A percentile compares a stretch with the other conserved stretches of the same genome.
These are phyloP conservation scores for Casuarina glauca DNA, from an alignment of 306 rosid genomes.

Conservation along the genomic window DNA sequence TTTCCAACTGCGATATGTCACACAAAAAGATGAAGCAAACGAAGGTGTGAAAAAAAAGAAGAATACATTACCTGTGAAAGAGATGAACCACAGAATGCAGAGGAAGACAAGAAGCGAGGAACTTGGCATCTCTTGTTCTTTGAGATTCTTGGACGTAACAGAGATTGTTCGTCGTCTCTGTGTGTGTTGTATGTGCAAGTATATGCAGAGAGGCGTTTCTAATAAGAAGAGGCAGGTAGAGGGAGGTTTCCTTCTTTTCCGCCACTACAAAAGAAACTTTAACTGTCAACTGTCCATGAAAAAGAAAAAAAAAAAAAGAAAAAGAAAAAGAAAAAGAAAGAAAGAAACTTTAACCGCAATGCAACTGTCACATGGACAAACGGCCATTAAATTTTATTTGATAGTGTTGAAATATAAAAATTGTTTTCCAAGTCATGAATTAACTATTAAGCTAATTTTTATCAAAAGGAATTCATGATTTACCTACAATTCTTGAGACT, in stretches of 20 bases:
- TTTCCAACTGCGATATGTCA: neutral
- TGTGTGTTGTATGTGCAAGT: neutral
- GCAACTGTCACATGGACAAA: constrained; percentile 1
- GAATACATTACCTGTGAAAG: constrained; percentile 31
- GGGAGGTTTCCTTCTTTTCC: constrained; percentile 34
- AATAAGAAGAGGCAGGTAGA: neutral
- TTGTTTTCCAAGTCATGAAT: no score
- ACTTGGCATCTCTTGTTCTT: constrained; percentile 33
- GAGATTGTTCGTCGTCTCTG: constrained; percentile 7
- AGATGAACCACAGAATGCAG: constrained; percentile 38
- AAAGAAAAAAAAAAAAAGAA: no score
- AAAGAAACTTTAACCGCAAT: neutral
- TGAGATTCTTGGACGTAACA: constrained; percentile 11
- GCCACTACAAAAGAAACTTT: constrained; percentile 22
- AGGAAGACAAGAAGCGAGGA: constrained; percentile 28
- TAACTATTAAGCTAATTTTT: no score
- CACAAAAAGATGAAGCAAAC: neutral
- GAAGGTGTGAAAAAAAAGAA: neutral
- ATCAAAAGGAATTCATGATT: neutral
- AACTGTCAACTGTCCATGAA: neutral
- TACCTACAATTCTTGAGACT: neutral
- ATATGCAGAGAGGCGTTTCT: neutral
- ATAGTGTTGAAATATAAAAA: no score
- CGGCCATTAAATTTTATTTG: neutral
- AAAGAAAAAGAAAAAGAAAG: neutral